phyloP scores from a whole-genome alignment of 805 yeast species.

The Lipomyces spencermartinsiae region DNA sequence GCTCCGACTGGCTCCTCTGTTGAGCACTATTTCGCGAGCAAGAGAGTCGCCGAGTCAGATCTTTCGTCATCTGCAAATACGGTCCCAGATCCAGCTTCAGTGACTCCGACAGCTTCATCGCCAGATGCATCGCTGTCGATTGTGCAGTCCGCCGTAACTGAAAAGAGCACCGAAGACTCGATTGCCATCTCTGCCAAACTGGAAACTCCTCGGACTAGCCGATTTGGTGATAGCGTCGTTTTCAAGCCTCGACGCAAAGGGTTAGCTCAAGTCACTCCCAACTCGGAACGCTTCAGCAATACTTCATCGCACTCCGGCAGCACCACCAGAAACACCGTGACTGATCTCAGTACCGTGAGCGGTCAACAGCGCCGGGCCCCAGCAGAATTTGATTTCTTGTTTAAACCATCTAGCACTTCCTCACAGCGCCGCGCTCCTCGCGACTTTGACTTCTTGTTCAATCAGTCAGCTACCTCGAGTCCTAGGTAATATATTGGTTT shows the following conservation, averaged over 20 bases:
- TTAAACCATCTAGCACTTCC: constrained; percentile 7
- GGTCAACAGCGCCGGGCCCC: constrained; percentile 23
- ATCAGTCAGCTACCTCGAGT: background rate
- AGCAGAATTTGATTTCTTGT: constrained; percentile 26
- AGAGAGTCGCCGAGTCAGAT: constrained; percentile 1
- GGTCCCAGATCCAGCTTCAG: constrained; percentile 12
- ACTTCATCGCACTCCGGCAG: no score
- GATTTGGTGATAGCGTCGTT: constrained; percentile 32
- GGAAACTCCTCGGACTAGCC: constrained; percentile 6
- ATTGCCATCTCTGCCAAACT: constrained; percentile 3
- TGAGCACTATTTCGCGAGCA: constrained; percentile 18
- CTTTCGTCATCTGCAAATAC: constrained; percentile 1
- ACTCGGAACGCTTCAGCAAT: background rate
- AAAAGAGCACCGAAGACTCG: background rate
- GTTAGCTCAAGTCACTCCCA: constrained; percentile 1
- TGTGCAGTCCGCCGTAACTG: background rate
- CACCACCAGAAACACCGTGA: background rate
- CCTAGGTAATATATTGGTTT: background rate
- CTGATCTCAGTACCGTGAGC: background rate
- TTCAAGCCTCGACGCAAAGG: constrained; percentile 33
- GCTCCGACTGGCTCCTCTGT: constrained; percentile 21
- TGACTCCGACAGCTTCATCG: constrained; percentile 7
- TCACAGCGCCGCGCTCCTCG: constrained; percentile 18
- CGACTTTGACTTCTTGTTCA: constrained; percentile 24
- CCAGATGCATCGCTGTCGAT: background rate